phyloP scores from a whole-genome alignment of 2,329 filamentous ascomycete species.

The Nothomitra cinnamomea region DNA sequence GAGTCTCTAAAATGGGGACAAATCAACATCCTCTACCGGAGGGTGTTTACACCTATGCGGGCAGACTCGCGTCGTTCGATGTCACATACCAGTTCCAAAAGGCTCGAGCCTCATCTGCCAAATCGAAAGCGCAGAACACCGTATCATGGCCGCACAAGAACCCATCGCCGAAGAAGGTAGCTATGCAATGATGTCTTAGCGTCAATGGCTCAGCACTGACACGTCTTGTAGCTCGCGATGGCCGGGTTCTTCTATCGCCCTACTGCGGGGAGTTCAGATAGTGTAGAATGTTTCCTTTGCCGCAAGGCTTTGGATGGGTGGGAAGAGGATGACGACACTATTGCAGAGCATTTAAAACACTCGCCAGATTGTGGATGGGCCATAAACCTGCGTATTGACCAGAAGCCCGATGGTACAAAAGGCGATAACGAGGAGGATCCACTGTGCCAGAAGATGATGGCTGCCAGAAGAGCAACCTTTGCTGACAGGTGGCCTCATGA shows the following conservation, averaged over 20 bases:
- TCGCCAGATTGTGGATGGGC: slow-evolving; percentile 78
- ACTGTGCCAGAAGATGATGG: slow-evolving; percentile 48
- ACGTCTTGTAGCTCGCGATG: slow-evolving; percentile 50
- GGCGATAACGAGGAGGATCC: slow-evolving; percentile 43
- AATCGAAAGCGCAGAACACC: slow-evolving; percentile 31
- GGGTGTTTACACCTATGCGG: slow-evolving; percentile 47
- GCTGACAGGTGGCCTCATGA: slow-evolving; percentile 80
- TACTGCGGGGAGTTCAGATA: slow-evolving; percentile 58
- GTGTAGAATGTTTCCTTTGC: slow-evolving; percentile 80
- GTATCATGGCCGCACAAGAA: slow-evolving; percentile 64
- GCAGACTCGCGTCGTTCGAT: slow-evolving; percentile 68
- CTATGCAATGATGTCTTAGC: slow-evolving; percentile 15
- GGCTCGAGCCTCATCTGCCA: slow-evolving; percentile 50
- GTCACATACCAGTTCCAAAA: slow-evolving; percentile 44
- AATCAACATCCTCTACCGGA: slow-evolving; percentile 14
- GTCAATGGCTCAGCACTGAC: slow-evolving; percentile 8
- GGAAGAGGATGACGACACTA: slow-evolving; percentile 72
- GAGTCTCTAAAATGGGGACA: neutral
- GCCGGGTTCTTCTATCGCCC: slow-evolving; percentile 88
- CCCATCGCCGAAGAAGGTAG: slow-evolving; percentile 47
- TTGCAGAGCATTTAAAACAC: slow-evolving; percentile 73
- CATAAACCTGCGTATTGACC: slow-evolving; percentile 38
- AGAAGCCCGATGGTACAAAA: slow-evolving; percentile 41
- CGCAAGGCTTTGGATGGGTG: slow-evolving; percentile 73
- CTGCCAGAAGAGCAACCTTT: slow-evolving; percentile 72